phyloP scores from a whole-genome alignment of 495 filamentous ascomycete genomes.

The Beverwykella pulmonaria region DNA sequence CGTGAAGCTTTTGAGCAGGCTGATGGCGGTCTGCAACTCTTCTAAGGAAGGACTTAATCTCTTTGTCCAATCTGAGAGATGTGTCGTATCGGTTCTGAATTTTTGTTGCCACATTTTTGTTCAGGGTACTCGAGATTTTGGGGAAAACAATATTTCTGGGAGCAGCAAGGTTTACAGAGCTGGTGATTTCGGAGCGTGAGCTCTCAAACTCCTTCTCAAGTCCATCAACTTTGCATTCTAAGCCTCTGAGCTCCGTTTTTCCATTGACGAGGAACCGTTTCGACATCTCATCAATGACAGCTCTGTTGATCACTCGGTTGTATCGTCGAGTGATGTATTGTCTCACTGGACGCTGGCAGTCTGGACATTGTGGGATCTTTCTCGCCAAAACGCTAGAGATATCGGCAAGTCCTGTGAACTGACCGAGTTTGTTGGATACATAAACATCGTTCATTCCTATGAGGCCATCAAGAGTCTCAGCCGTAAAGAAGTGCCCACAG shows the following conservation, averaged over 20 bases:
- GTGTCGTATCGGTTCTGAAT: neutral
- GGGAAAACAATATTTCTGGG: too few relatives aligned
- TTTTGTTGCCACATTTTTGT: neutral
- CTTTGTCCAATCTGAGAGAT: neutral
- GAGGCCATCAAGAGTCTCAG: conserved; percentile 63
- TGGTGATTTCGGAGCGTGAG: neutral
- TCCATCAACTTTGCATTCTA: neutral
- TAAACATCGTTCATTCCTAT: conserved; percentile 66
- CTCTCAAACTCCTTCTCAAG: conserved; percentile 2
- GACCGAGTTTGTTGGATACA: conserved; percentile 49
- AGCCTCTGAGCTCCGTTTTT: conserved; percentile 42
- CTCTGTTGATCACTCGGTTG: conserved; percentile 64
- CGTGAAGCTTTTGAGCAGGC: conserved; percentile 10
- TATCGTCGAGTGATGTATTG: conserved; percentile 61
- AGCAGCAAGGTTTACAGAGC: too few relatives aligned
- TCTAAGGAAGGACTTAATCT: neutral
- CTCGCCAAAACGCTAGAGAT: conserved; percentile 56
- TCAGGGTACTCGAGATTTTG: neutral
- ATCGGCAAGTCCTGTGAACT: conserved; percentile 50
- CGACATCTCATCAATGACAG: conserved; percentile 65
- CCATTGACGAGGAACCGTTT: conserved; percentile 64
- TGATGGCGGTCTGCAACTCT: conserved; percentile 9
- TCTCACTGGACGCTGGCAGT: conserved; percentile 63
- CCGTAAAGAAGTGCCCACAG: conserved; percentile 69
- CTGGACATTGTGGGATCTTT: conserved; percentile 63